phyloP scores from a whole-genome alignment of 345 rosid genomes.

The Viola odorata region DNA sequence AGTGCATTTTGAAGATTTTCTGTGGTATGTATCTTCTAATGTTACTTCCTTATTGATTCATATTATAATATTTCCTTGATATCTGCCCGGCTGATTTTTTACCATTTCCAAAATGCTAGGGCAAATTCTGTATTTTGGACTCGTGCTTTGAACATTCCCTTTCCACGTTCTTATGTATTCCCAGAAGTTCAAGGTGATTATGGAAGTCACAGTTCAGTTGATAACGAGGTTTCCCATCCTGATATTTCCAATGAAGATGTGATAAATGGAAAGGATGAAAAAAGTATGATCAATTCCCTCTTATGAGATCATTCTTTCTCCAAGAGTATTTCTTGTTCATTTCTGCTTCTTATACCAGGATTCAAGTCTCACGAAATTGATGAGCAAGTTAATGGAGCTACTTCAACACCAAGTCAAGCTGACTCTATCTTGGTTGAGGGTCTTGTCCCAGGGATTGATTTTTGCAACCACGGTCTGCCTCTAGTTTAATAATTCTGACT shows the following conservation, averaged over 20 bases:
- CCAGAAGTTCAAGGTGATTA: slow-evolving; percentile 49
- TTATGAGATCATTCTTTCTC: not conserved
- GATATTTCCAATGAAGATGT: slow-evolving; percentile 16
- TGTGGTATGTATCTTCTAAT: slow-evolving; percentile 50
- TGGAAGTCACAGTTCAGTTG: slow-evolving; percentile 11
- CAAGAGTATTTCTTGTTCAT: not conserved
- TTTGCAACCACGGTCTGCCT: slow-evolving; percentile 86
- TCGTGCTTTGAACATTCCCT: slow-evolving; percentile 90
- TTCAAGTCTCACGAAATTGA: slow-evolving; percentile 17
- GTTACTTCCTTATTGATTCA: not conserved
- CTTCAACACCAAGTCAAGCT: slow-evolving; percentile 31
- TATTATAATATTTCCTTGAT: not conserved
- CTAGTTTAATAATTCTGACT: slow-evolving; percentile 4
- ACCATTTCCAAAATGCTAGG: slow-evolving; percentile 39
- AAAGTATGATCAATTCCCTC: slow-evolving; percentile 30
- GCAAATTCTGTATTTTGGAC: slow-evolving; percentile 95
- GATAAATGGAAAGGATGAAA: slow-evolving; percentile 18
- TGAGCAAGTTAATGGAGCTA: slow-evolving; percentile 24
- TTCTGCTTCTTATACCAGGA: slow-evolving; percentile 30
- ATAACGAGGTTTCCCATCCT: slow-evolving; percentile 14
- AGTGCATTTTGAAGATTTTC: slow-evolving; percentile 72
- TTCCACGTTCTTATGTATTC: slow-evolving; percentile 80
- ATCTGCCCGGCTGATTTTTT: slow-evolving; percentile 12
- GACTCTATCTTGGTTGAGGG: slow-evolving; percentile 95
- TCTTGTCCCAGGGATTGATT: slow-evolving; percentile 96